A percentile compares a stretch with the other conserved stretches of the same genome.
Conservation (phyloP, 75 land plant species). For the Pinus albicaulis region DNA sequence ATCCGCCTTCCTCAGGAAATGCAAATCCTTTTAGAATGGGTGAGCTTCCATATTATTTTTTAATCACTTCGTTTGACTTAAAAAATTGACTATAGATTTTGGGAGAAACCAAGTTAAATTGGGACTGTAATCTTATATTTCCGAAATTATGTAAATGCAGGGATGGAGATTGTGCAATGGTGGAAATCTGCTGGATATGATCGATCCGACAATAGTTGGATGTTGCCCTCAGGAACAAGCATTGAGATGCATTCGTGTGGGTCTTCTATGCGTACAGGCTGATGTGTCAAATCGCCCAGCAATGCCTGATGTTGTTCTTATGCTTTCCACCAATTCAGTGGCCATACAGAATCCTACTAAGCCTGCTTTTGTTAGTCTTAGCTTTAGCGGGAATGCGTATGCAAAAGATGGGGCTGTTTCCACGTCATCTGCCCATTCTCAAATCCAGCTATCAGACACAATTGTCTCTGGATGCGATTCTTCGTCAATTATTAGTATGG, state of each 20-base stretch:
- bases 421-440: too few species aligned
- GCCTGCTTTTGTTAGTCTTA: constrained; percentile 5
- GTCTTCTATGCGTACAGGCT: constrained; percentile 14
- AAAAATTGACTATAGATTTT: neutral
- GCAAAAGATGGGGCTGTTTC: neutral
- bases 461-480: too few species aligned
- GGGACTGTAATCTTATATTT: neutral
- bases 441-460: too few species aligned
- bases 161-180: neutral
- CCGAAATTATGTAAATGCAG: neutral
- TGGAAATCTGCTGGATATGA: neutral
- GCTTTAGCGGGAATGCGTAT: neutral
- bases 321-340: neutral
- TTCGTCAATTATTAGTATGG: too few species aligned
- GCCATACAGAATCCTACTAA: neutral
- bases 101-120: neutral
- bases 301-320: constrained; percentile 6
- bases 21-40: constrained; percentile 6
- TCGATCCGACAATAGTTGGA: neutral
- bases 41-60: neutral
- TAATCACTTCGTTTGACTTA: neutral
- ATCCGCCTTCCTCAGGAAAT: neutral
- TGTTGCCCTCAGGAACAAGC: neutral
- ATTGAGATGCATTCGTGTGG: constrained; percentile 16
- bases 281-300: constrained; percentile 1